These are phyloP conservation scores for Myriosclerotinia duriaeana DNA, from an alignment of 2,329 filamentous ascomycete genomes.

Conservation along the genomic window DNA sequence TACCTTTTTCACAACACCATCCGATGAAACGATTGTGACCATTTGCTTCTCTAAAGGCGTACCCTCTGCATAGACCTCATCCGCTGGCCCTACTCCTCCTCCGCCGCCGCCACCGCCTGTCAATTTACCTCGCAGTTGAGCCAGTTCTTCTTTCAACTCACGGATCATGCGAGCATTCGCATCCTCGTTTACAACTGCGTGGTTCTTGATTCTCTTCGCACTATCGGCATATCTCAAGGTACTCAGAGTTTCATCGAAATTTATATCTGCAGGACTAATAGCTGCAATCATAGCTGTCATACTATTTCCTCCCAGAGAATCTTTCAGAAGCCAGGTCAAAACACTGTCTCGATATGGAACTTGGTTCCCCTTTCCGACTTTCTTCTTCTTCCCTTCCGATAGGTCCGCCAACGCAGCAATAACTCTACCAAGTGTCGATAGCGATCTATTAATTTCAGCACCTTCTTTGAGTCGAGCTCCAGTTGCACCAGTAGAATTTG, in stretches of 20 bases:
- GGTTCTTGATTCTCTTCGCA: slow-evolving; percentile 99
- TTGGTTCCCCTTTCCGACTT: slow-evolving; percentile 65
- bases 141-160: slow-evolving; percentile 92
- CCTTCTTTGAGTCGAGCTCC: slow-evolving; percentile 94
- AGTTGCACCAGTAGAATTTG: slow-evolving; percentile 94
- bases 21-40: slow-evolving; percentile 84
- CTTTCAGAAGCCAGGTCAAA: slow-evolving; percentile 93
- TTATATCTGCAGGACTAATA: slow-evolving; percentile 97
- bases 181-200: slow-evolving; percentile 98
- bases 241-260: slow-evolving; percentile 95
- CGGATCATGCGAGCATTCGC: slow-evolving; percentile 98
- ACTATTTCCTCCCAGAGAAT: slow-evolving; percentile 95
- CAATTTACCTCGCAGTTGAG: slow-evolving; percentile 82
- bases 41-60: slow-evolving; percentile 95
- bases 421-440: slow-evolving; percentile 94
- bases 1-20: slow-evolving; percentile 88
- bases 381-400: slow-evolving; percentile 81
- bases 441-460: slow-evolving; percentile 95
- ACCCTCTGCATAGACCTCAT: slow-evolving; percentile 86
- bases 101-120: slow-evolving; percentile 52
- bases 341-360: slow-evolving; percentile 98
- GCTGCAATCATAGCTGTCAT: slow-evolving; percentile 99
- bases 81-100: slow-evolving; percentile 52
- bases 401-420: slow-evolving; percentile 93
- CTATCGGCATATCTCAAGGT: slow-evolving; percentile 96